A percentile compares a stretch with the other conserved stretches of the same genome.
Conservation (phyloP, 2,329 filamentous ascomycete species). For the Cladorrhinum sp. region DNA sequence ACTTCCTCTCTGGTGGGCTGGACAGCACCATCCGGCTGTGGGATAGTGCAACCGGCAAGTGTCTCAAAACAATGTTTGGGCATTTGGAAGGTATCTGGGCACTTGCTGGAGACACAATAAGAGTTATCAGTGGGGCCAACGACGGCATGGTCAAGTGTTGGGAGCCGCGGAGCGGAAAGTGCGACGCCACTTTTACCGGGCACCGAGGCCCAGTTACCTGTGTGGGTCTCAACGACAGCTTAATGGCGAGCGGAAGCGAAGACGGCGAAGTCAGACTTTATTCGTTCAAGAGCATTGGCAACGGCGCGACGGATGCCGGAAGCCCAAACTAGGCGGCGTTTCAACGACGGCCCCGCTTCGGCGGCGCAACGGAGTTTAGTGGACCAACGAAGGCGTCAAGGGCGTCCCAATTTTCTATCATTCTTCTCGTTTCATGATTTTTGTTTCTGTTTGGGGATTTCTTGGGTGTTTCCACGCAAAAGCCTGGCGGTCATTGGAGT, state of each 20-base stretch:
- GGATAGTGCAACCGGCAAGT: slow-evolving; percentile 79
- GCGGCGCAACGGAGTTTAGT: neutral
- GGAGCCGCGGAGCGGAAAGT: slow-evolving; percentile 88
- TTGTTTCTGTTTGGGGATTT: neutral
- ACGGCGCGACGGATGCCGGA: slow-evolving; percentile 42
- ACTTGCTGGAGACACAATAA: slow-evolving; percentile 80
- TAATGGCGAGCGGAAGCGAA: slow-evolving; percentile 88
- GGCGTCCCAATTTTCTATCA: neutral
- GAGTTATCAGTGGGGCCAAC: slow-evolving; percentile 85
- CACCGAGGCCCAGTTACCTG: slow-evolving; percentile 91
- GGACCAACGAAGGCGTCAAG: neutral
- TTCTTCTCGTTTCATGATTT: neutral
- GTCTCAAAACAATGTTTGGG: slow-evolving; percentile 90
- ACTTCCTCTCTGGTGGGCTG: slow-evolving; percentile 89
- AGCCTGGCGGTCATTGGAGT: neutral
- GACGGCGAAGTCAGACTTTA: slow-evolving; percentile 88
- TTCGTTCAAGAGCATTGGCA: slow-evolving; percentile 59
- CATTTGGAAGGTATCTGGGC: slow-evolving; percentile 97
- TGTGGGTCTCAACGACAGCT: slow-evolving; percentile 83
- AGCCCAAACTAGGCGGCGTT: slow-evolving; percentile 43
- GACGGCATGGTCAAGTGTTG: slow-evolving; percentile 94
- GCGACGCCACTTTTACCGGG: slow-evolving; percentile 87
- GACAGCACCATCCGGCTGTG: slow-evolving; percentile 91
- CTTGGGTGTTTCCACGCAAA: neutral
- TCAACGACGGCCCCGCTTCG: slow-evolving; percentile 1